Evolutionary conservation across 306 rosid genomes (phyloP).

Genomic region (Cicer chorassanicum): DNA sequence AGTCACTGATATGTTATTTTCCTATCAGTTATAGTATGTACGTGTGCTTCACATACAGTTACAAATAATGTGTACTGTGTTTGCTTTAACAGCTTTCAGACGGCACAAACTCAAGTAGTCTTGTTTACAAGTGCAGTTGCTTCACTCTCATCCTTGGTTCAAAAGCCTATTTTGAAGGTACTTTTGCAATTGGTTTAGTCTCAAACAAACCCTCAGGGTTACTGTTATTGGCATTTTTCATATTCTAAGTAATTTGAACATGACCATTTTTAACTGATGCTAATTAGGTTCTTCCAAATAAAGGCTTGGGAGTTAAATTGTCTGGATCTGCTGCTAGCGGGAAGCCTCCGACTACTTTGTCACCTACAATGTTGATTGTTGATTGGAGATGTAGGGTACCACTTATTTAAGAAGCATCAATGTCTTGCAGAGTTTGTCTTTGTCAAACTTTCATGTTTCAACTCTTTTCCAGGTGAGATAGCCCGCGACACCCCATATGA

Average conservation of each 20-base stretch:
- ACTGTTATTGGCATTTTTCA: slow-evolving; percentile 33
- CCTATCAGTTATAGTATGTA: slow-evolving; percentile 8
- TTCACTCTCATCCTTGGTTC: slow-evolving; percentile 78
- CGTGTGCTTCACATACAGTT: slow-evolving; percentile 23
- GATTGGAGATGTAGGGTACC: slow-evolving; percentile 91
- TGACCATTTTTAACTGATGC: slow-evolving; percentile 44
- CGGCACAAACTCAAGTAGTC: slow-evolving; percentile 69
- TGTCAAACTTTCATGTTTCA: slow-evolving; percentile 33
- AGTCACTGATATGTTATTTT: slow-evolving; percentile 16
- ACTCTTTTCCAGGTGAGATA: slow-evolving; percentile 67
- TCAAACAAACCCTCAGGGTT: slow-evolving; percentile 4
- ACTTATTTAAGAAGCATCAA: slow-evolving; percentile 33
- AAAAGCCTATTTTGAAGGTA: slow-evolving; percentile 76
- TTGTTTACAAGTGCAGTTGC: slow-evolving; percentile 87
- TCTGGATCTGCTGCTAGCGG: slow-evolving; percentile 84
- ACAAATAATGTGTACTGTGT: slow-evolving; percentile 38
- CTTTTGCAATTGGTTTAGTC: slow-evolving; percentile 39
- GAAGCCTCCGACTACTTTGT: slow-evolving; percentile 86
- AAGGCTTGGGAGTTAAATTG: slow-evolving; percentile 67
- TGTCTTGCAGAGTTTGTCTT: slow-evolving; percentile 38
- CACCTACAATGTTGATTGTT: slow-evolving; percentile 76
- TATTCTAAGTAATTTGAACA: slow-evolving; percentile 20
- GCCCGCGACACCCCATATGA: slow-evolving; percentile 64
- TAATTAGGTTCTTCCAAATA: slow-evolving; percentile 67
- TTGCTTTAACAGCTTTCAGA: slow-evolving; percentile 63